Conservation (phyloP, 2,329 filamentous ascomycete genomes). For the Ambrosiella xylebori region DNA sequence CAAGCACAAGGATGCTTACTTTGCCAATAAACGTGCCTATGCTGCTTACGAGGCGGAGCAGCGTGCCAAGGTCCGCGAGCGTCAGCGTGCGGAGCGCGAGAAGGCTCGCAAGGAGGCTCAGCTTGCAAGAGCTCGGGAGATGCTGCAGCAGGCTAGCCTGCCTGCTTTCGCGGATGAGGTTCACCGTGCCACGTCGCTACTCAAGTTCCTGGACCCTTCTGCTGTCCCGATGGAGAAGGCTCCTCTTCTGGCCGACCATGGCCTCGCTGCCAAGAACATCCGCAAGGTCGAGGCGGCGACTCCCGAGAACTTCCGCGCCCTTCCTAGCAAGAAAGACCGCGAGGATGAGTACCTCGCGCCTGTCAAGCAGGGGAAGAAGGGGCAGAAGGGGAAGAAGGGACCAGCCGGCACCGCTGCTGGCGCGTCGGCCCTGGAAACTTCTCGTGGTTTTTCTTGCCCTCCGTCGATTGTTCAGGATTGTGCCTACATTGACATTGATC, state of each 20-base stretch:
- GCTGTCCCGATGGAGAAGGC: constrained; percentile 47
- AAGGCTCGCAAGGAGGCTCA: constrained; percentile 53
- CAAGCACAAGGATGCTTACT: constrained; percentile 81
- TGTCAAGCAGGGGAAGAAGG: constrained; percentile 82
- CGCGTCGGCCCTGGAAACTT: constrained; percentile 28
- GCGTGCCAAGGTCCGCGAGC: constrained; percentile 58
- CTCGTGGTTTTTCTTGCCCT: constrained; percentile 60
- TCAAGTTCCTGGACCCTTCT: constrained; percentile 77
- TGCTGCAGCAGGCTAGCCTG: constrained; percentile 65
- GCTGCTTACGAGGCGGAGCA: constrained; percentile 70
- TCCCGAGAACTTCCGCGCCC: constrained; percentile 60
- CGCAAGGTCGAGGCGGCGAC: constrained; percentile 71
- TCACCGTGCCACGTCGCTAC: constrained; percentile 67
- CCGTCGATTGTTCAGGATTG: constrained; percentile 87
- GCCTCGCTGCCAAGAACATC: constrained; percentile 60
- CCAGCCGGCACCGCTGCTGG: constrained; percentile 19
- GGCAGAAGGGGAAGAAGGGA: constrained; percentile 65
- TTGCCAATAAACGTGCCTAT: constrained; percentile 63
- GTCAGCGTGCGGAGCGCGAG: constrained; percentile 64
- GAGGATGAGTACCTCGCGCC: constrained; percentile 76
- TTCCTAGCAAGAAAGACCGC: constrained; percentile 72
- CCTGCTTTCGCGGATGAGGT: constrained; percentile 90
- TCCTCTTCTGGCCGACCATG: constrained; percentile 45
- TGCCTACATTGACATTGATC: constrained; percentile 64
- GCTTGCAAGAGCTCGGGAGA: constrained; percentile 57